Base-by-base conservation (phyloP, 495 filamentous ascomycete genomes). In the Penicillium silybi region DNA sequence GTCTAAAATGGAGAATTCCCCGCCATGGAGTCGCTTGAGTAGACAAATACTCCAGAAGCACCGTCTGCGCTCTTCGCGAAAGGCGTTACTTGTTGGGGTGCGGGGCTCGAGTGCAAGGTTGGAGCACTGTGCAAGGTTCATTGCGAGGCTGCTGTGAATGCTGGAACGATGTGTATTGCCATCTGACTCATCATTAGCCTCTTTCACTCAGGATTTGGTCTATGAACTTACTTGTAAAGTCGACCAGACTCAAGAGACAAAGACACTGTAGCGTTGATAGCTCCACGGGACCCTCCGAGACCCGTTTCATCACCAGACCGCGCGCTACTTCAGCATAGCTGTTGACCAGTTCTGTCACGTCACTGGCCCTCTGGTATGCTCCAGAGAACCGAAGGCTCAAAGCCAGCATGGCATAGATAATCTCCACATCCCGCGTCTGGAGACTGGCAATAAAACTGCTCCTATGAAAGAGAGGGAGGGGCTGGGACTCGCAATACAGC, bases 41-140 rank as follows among this genome's bases (percentile, higher is more conserved):
- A 78, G 63, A 51, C 65, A 78, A 16, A 78, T 69, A 19, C 73
- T 74, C 75, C 75, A 78, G 29, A 76, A 78, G 41, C 75, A 78
- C 22, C 75, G 62, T 34, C 74, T 53, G 19, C 75, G 66, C 44
- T 78, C 75, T 51, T 77, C 75, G 7, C 64, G 70, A 9, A 56
- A 38, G 6, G 60, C 40, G 2, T 37, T 44, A 18, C 56, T 62
- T 10, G 62, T 47, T 8, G 43, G 13, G 2, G 51, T 19, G 10
- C 64, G 58, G 16, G 66, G 50, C 52, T 76, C 73, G 3, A 56
- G 56, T 4, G 61, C 70, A 8, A 78, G 58, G 50, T 72, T 71
- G 19, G 72, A 71, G 44, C 69, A 73, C 32, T 71, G 71, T 18
- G 72, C 75, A 16, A 78, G 58, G 29, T 71, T 72, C 69, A 78